Base-by-base conservation (phyloP, 1,139 yeast species). In the Entelexis sorbosivorans region DNA sequence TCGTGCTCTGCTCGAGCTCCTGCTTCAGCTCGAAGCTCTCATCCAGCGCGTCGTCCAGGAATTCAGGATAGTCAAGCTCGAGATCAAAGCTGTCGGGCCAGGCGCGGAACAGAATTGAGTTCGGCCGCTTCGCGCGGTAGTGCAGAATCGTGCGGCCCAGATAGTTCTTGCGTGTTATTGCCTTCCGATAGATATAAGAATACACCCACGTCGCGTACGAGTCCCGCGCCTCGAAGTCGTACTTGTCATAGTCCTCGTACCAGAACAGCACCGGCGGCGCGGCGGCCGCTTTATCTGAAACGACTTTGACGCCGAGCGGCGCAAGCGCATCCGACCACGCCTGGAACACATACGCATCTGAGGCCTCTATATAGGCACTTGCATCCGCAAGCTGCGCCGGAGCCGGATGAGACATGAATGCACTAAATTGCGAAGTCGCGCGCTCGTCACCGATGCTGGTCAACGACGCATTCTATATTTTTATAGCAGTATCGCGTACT, bases 61-160 rank as follows among this genome's bases (percentile, higher is more conserved):
- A 91, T 64, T 91, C 98, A 0, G 97, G 97, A 66, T 86, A 91
- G 62, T 91, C 97, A n/a, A 91, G 78, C 62, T 91, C 96, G 36
- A 91, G 70, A 53, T 81, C 81, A 67, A 73, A 87, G 3, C 91
- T 76, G 52, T 79, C 85, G 0, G 96, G 93, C 53, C 78, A 79
- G 2, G 94, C 79, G 0, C 59, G 60, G 2, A 66, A 69, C 51
- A 91, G 71, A 2, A 79, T 69, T 4, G 91, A 80, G 0, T 69
- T 65, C 0, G 96, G 95, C 61, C 87, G 68, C 64, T 91, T 91
- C 20, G 82, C 86, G 5, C 72, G 70, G 62, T 76, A 89, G 56
- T 79, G 77, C 47, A 78, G 82, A 22, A 91, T 75, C 0, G 95
- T 85, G 60, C 87, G 82, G 19, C 94, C 78, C 55, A 91, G 70